Base-by-base conservation (phyloP, 768 basidiomycete genomes). In the Rossbeevera mucosa region DNA sequence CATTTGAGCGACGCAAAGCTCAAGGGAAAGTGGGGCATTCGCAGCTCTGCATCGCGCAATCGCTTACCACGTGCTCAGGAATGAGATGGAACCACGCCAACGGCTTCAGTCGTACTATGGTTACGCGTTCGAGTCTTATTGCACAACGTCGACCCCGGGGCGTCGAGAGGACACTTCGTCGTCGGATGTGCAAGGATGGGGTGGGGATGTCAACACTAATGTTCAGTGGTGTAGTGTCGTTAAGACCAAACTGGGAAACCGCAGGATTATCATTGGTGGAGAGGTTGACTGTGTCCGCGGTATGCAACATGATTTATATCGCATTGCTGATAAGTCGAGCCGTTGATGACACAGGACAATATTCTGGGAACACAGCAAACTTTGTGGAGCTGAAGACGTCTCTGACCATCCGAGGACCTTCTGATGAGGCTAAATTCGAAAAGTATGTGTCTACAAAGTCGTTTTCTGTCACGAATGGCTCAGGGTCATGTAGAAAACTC, bases 341-440 rank as follows among this genome's bases (percentile, higher is more conserved):
- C 20, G 28, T 12, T 21, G 18, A n/a, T 2, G 42, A 40, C n/a
- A 18, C 64, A 91, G 90, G 74, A 42, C 76, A 66, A 59, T 86
- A 84, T 58, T 76, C 77, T 14, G 81, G 82, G 11, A 72, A 75
- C 52, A 80, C 86, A 11, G 76, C 86, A 56, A 80, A 78, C 16
- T 85, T 89, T 66, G 82, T 95, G 11, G 92, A 95, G 65, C 72
- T 95, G 50, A 95, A 95, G 71, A 94, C 92, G 2, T 93, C 91
- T 8, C 66, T 90, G 61, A 64, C 74, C 14, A 90, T 93, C 48
- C 78, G 82, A 13, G 79, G 80, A 12, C 55, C 73, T 3, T 71
- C 80, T 42, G 91, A 93, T 51, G 82, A 86, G 64, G 67, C 69
- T n/a, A 79, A 70, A 50, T 94, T 94, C 58, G 90, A 94, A 70